Evolutionary conservation across 1,284 basidiomycete genomes (phyloP).

Genomic region (Microbotryum scabiosae): DNA sequence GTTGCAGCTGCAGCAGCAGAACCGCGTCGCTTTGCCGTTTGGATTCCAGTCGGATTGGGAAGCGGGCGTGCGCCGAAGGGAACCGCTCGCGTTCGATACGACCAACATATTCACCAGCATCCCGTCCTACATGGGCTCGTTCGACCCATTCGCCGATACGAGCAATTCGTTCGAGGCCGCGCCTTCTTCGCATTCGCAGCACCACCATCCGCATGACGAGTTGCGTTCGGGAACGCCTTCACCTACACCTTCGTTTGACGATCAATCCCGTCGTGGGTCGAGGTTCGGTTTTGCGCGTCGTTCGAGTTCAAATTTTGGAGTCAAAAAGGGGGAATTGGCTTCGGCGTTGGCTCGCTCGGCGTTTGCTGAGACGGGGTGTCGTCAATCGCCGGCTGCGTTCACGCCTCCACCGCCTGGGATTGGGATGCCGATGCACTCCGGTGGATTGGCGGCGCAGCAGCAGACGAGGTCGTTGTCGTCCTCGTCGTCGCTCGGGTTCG

Average conservation of each 20-base stretch:
- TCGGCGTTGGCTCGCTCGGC: slow-evolving; percentile 9
- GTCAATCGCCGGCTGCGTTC: slow-evolving; percentile 11
- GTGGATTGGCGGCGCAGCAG: neutral
- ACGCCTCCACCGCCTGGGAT: slow-evolving; percentile 21
- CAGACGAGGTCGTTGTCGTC: neutral
- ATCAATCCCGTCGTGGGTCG: slow-evolving; percentile 18
- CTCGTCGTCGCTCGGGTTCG: neutral
- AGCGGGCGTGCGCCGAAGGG: too few relatives aligned
- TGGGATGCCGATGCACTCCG: slow-evolving; percentile 7
- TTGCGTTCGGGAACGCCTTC: slow-evolving; percentile 3
- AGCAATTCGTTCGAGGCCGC: slow-evolving; percentile 6
- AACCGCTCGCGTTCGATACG: too few relatives aligned
- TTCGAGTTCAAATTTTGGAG: neutral
- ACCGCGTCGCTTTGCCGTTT: neutral
- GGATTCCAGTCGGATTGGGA: neutral
- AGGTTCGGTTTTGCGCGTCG: slow-evolving; percentile 27
- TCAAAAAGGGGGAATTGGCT: slow-evolving; percentile 7
- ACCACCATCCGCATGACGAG: slow-evolving; percentile 5
- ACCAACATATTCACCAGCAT: neutral
- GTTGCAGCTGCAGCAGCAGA: neutral
- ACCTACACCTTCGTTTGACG: slow-evolving; percentile 14
- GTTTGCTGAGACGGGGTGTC: slow-evolving; percentile 2
- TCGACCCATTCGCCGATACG: slow-evolving; percentile 27
- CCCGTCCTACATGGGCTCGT: slow-evolving; percentile 24
- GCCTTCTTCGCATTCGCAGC: slow-evolving; percentile 2